Evolutionary conservation across 306 rosid genomes (phyloP).

Genomic region (Purshia tridentata): DNA sequence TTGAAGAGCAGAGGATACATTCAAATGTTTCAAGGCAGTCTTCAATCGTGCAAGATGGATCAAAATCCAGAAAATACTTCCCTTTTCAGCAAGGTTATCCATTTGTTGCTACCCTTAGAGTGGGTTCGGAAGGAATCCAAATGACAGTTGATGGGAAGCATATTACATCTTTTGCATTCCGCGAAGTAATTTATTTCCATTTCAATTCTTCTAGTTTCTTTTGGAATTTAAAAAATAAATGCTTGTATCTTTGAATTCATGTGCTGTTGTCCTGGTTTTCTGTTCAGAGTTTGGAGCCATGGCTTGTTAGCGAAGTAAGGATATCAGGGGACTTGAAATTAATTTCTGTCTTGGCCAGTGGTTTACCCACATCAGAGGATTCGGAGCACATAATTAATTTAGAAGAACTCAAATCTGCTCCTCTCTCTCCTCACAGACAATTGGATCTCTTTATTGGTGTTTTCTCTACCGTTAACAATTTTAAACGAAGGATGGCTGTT

Average conservation of each 20-base stretch:
- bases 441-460: constrained; percentile 88
- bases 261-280: constrained; percentile 35
- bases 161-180: constrained; percentile 85
- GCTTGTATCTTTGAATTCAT: constrained; percentile 24
- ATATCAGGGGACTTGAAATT: constrained; percentile 83
- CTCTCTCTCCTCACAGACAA: constrained; percentile 45
- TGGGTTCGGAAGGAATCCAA: constrained; percentile 95
- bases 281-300: constrained; percentile 91
- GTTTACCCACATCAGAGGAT: constrained; percentile 96
- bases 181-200: constrained; percentile 59
- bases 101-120: constrained; percentile 94
- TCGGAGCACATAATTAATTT: constrained; percentile 79
- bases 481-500: constrained; percentile 92
- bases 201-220: constrained; percentile 4
- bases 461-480: constrained; percentile 97
- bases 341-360: constrained; percentile 84
- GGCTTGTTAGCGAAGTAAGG: constrained; percentile 84
- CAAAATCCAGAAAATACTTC: constrained; percentile 59
- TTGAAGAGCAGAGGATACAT: constrained; percentile 44
- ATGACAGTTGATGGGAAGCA: constrained; percentile 99
- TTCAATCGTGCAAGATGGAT: constrained; percentile 46
- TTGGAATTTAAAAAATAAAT: constrained; percentile 14
- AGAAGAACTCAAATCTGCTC: constrained; percentile 64
- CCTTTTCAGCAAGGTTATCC: constrained; percentile 95
- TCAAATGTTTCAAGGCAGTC: constrained; percentile 54